Evolutionary conservation across 495 filamentous ascomycete species (phyloP).

Genomic region (Sabuloglossum arenarium): DNA sequence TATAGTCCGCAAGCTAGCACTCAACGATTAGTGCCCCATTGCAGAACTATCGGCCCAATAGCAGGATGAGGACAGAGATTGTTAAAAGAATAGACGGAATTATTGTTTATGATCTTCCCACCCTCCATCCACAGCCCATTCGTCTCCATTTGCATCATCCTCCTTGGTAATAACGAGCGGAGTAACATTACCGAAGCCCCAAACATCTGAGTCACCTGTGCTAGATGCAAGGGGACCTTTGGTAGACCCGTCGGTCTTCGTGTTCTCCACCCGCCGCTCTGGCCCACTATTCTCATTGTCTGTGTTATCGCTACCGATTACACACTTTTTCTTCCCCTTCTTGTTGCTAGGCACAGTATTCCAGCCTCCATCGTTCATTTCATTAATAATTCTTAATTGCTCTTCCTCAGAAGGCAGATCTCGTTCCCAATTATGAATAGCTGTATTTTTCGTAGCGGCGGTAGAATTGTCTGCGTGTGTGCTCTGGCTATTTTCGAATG

Average conservation of each 20-base stretch:
- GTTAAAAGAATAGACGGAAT: background rate
- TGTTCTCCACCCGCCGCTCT: background rate
- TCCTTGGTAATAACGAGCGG: background rate
- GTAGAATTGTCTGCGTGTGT: constrained; percentile 8
- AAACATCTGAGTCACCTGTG: background rate
- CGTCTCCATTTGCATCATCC: background rate
- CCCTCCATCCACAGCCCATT: background rate
- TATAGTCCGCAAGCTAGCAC: background rate
- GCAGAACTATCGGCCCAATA: background rate
- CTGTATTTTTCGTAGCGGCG: background rate
- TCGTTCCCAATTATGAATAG: constrained; percentile 8
- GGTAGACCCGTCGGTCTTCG: background rate
- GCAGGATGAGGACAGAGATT: background rate
- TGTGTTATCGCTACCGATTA: constrained; percentile 1
- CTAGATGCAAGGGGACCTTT: background rate
- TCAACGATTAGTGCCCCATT: background rate
- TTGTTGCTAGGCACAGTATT: constrained; percentile 17
- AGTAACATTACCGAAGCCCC: background rate
- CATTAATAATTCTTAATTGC: constrained; percentile 15
- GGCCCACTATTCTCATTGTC: constrained; percentile 7
- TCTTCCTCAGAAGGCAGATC: constrained; percentile 23
- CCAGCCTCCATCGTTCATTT: constrained; percentile 17
- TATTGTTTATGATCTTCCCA: background rate
- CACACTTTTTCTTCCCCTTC: constrained; percentile 17
- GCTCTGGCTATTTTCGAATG: constrained; percentile 20